These are phyloP conservation scores for Cercophora samala DNA, from an alignment of 495 filamentous ascomycete genomes.

Conservation along the genomic window DNA sequence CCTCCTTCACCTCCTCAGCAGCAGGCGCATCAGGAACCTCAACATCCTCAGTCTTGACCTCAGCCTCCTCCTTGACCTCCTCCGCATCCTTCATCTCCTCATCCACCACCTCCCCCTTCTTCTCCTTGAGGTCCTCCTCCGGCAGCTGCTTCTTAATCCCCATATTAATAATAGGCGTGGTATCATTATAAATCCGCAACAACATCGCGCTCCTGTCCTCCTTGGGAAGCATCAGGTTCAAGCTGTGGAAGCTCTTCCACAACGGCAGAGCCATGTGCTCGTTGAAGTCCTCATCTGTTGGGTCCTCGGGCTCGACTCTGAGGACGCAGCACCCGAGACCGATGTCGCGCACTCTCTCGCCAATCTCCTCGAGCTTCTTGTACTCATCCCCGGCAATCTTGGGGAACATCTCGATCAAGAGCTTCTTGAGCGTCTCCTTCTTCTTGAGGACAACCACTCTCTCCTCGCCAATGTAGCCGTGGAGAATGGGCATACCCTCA, in stretches of 20 bases:
- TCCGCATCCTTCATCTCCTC: constrained; percentile 14
- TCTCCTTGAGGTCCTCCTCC: constrained; percentile 24
- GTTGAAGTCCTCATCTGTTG: constrained; percentile 62
- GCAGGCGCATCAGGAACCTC: constrained; percentile 17
- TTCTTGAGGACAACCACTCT: constrained; percentile 70
- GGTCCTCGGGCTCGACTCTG: constrained; percentile 65
- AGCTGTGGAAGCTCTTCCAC: constrained; percentile 79
- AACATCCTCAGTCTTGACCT: not conserved
- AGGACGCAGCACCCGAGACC: constrained; percentile 91
- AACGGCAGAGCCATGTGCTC: constrained; percentile 85
- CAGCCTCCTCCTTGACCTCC: constrained; percentile 17
- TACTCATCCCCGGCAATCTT: constrained; percentile 66
- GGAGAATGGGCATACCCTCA: constrained; percentile 82
- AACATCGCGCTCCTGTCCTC: constrained; percentile 93
- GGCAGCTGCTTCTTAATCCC: constrained; percentile 44
- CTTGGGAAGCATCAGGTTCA: constrained; percentile 97
- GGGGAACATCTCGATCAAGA: constrained; percentile 94
- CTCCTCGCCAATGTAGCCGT: constrained; percentile 79
- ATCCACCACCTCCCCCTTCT: constrained; percentile 23
- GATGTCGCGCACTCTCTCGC: constrained; percentile 72
- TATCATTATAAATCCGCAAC: constrained; percentile 83
- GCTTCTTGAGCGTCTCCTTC: constrained; percentile 68
- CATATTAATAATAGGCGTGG: constrained; percentile 64
- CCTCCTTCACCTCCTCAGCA: constrained; percentile 18
- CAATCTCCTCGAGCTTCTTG: constrained; percentile 80